Base-by-base conservation (phyloP, 768 basidiomycete genomes). In the Pleurotus ostreatus region DNA sequence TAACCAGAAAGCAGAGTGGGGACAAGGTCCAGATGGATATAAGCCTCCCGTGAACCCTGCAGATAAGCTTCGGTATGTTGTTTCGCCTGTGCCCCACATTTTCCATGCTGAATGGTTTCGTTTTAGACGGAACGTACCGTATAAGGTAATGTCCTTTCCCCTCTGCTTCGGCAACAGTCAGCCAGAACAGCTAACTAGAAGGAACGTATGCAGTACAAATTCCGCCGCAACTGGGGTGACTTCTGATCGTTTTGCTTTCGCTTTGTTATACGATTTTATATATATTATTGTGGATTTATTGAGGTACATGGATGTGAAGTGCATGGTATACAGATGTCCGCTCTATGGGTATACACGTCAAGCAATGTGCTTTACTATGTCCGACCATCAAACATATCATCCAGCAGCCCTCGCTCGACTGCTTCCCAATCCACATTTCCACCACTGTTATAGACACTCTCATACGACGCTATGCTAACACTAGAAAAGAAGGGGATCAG, bases 331-430 rank as follows among this genome's bases (percentile, higher is more conserved):
- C 25, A 41, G 46, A 46, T 23, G 16, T 49, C 38, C 49, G 58
- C 41, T 25, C 20, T 20, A 55, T 15, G 13, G 51, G 51, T 53
- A 53, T 53, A 53, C 39, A 53, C 38, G 26, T 12, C 30, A 46
- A 58, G 57, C 52, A 56, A 55, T n/a, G 25, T 40, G n/a, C 25
- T 45, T 49, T 34, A 26, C 4, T 22, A 45, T 69, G 61, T 88
- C 66, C 84, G 79, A 56, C 84, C 84, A 59, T 98, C 94, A 66
- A 98, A 99, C 78, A 98, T 86, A 68, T 98, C 96, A 47, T 83
- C 80, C 70, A 89, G 72, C 46, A 99, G 69, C 4, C 86, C 84
- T 46, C 75, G 77, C 70, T 98, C 96, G 18, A 99, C 87, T 2
- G 85, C 85, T 30, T 85, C 86, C 94, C 92, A 96, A 66, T 98